phyloP scores from a whole-genome alignment of 2,329 filamentous ascomycete genomes.

The Calycina marina region DNA sequence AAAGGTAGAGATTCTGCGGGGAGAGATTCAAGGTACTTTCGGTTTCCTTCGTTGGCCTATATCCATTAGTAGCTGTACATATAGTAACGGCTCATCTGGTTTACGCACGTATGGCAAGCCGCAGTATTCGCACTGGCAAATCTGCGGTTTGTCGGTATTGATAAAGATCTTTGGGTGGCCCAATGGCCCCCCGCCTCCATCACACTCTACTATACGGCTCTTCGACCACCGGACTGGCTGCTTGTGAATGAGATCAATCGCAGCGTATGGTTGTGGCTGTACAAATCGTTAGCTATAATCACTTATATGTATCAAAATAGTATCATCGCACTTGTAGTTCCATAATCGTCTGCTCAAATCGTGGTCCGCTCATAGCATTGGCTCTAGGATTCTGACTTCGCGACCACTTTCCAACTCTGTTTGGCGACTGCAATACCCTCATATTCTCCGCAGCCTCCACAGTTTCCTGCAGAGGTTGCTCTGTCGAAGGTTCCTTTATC shows the following conservation, averaged over 20 bases:
- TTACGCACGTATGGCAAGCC: conserved; percentile 75
- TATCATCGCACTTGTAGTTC: conserved; percentile 58
- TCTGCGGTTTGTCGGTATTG: conserved; percentile 95
- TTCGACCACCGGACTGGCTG: conserved; percentile 90
- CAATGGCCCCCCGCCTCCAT: conserved; percentile 78
- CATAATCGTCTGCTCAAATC: conserved; percentile 97
- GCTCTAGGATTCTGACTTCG: conserved; percentile 69
- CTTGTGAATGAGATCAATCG: conserved; percentile 92
- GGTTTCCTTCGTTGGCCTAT: conserved; percentile 82
- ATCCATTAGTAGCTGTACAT: conserved; percentile 8
- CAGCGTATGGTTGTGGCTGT: conserved; percentile 76
- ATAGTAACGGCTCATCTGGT: not conserved
- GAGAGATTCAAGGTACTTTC: conserved; percentile 68
- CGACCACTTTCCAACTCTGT: conserved; percentile 70
- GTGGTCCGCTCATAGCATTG: conserved; percentile 78
- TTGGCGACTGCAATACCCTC: conserved; percentile 57
- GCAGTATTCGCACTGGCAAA: conserved; percentile 82
- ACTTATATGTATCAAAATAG: not conserved
- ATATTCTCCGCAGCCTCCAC: conserved; percentile 26
- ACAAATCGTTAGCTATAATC: conserved; percentile 19
- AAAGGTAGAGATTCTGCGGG: conserved; percentile 54
- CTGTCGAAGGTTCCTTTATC: conserved; percentile 31
- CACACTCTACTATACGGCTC: conserved; percentile 67
- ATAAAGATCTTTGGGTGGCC: conserved; percentile 94
- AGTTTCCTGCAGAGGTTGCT: conserved; percentile 39